Base-by-base conservation (phyloP, 1,284 basidiomycete species). In the Heterobasidion parviporum region DNA sequence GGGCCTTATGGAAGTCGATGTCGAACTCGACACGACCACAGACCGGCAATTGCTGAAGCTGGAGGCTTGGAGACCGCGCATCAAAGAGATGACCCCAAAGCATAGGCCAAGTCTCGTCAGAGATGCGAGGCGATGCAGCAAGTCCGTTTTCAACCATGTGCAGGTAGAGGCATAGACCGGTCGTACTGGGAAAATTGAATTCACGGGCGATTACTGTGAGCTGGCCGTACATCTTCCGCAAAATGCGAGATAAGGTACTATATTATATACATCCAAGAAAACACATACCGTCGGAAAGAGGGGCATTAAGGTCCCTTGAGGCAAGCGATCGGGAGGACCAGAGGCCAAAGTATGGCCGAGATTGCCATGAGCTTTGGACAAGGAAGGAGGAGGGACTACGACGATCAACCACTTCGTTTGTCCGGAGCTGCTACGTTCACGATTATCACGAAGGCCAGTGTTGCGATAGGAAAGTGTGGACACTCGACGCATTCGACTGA, bases 11-110 rank as follows among this genome's bases (percentile, higher is more conserved):
- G 56, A 81, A 56, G 69, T 91, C 89, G 54, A 92, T 80, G 69
- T 92, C 89, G 64, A 91, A 89, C 67, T 91, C 88, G 33, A 92
- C 75, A 52, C 78, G 81, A 14, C 87, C 89, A 55, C 77, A 74
- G 59, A 91, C 82, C 1, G 86, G 82, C 9, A 80, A 62, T 55
- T 73, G 74, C 52, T 73, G 68, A 41, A 69, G 59, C 50, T 70
- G 67, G 53, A 70, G 52, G 26, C 67, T 58, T 44, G 73, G 64
- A 20, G 70, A 63, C 9, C 74, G 69, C 10, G 76, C 67, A 18
- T 87, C 84, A 46, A 85, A 78, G 34, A 83, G 70, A 66, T 84
- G 79, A 35, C 71, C 72, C 84, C 88, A 91, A 6, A 91, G 74
- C 46, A 82, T 70, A 55, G 77, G 78, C 88, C 88, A 92, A 16